These are phyloP conservation scores for Anisodus tanguticus DNA, from an alignment of 257 asterid species.

Conservation along the genomic window DNA sequence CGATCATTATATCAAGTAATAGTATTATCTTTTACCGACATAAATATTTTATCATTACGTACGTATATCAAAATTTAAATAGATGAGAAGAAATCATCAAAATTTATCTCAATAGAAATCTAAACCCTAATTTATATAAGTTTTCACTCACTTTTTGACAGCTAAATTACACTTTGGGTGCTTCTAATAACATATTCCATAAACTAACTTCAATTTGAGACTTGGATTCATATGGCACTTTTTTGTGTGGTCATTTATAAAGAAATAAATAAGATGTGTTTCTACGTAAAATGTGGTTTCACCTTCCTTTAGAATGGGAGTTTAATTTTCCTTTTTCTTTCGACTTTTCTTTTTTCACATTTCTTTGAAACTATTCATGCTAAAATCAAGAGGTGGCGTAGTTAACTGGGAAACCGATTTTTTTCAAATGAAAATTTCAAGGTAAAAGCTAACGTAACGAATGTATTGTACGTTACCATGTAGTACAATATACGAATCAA, in stretches of 20 bases:
- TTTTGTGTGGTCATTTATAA: too few species aligned
- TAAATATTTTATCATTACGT: background rate
- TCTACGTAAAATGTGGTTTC: too few species aligned
- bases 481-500: too few species aligned
- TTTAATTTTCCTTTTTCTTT: background rate
- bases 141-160: too few species aligned
- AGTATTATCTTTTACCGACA: too few species aligned
- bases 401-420: background rate
- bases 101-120: too few species aligned
- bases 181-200: too few species aligned
- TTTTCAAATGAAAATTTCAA: background rate
- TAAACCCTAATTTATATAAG: background rate
- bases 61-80: too few species aligned
- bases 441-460: constrained; percentile 24
- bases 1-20: background rate
- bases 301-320: background rate
- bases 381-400: background rate
- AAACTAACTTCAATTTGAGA: too few species aligned
- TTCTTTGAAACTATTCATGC: background rate
- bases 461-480: constrained; percentile 21
- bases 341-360: background rate
- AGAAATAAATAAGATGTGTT: too few species aligned
- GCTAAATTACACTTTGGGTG: too few species aligned
- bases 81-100: background rate
- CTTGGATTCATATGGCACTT: too few species aligned